Base-by-base conservation (phyloP, 805 yeast genomes). In the Ogataea siamensis region DNA sequence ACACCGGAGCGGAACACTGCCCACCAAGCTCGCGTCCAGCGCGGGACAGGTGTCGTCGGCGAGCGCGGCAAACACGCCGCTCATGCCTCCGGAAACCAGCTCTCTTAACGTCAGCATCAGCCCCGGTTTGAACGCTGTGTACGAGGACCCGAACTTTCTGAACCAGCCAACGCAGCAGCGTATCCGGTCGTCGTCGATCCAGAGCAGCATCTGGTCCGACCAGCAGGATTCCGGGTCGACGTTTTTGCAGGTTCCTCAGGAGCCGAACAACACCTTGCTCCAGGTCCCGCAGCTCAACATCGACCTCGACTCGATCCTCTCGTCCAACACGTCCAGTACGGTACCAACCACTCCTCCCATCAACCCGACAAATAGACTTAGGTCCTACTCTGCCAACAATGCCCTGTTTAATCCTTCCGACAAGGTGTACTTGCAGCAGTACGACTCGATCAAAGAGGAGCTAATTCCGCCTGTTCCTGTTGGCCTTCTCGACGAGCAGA, bases 1-100 rank as follows among this genome's bases (percentile, higher is more conserved):
- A 45, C 77, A 83, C 30, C 71, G 94, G 47, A 84, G 93, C 2
- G 93, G 93, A 2, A 85, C 94, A 10, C 63, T 85, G 32, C 91
- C 93, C 7, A 78, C 88, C 14, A 64, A 81, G 32, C 69, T 80
- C 38, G 53, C 63, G 28, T 35, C 48, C 11, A 48, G 47, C 19
- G 26, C 48, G 32, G 43, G 58, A 2, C 39, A 40, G 32, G 49
- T 43, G 2, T 43, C 49, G 21, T 41, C 49, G 22, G 32, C 45
- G 26, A 47, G 47, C 38, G 29, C 45, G 16, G 26, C 47, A 3
- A 46, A 47, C 30, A 49, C 53, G 10, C 54, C 51, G 10, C 39
- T 49, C 31, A 32, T 48, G 14, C 49, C 44, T 12, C 51, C 46
- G 3, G 48, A 46, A 14, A 27, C 36, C 11, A 32, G 29, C 30